These are phyloP conservation scores for Diaporthe batatas DNA, from an alignment of 2,329 filamentous ascomycete genomes.

Conservation along the genomic window DNA sequence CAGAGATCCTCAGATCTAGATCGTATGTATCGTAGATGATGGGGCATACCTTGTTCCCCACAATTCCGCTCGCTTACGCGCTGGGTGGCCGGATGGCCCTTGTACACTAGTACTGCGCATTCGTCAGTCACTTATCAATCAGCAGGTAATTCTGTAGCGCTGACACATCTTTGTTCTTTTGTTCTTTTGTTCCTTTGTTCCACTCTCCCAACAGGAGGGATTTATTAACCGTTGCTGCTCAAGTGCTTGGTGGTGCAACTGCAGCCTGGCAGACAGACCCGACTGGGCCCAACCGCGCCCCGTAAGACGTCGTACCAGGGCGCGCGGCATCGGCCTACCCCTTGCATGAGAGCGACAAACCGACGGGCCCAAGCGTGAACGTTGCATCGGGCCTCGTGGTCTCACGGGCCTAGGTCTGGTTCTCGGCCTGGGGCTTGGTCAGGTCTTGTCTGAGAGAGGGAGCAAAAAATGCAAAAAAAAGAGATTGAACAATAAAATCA, in stretches of 20 bases:
- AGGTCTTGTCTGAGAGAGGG: slow-evolving; percentile 16
- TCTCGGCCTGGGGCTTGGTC: neutral
- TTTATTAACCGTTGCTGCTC: neutral
- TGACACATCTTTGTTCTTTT: too few species aligned
- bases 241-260: neutral
- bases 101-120: too few species aligned
- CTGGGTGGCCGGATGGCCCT: too few species aligned
- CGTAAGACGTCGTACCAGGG: slow-evolving; percentile 26
- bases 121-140: neutral
- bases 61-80: neutral
- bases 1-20: slow-evolving; percentile 26
- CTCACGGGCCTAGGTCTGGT: slow-evolving; percentile 3
- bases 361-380: slow-evolving; percentile 25
- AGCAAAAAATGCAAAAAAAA: too few species aligned
- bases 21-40: slow-evolving; percentile 15
- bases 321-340: slow-evolving; percentile 24
- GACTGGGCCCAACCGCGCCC: slow-evolving; percentile 12
- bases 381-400: slow-evolving; percentile 11
- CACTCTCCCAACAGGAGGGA: neutral
- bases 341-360: slow-evolving; percentile 18
- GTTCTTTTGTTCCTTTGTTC: too few species aligned
- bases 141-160: neutral
- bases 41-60: slow-evolving; percentile 11
- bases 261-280: slow-evolving; percentile 25
- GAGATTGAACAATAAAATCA: neutral